phyloP scores from a whole-genome alignment of 768 basidiomycete species.

The Kwoniella europaea region DNA sequence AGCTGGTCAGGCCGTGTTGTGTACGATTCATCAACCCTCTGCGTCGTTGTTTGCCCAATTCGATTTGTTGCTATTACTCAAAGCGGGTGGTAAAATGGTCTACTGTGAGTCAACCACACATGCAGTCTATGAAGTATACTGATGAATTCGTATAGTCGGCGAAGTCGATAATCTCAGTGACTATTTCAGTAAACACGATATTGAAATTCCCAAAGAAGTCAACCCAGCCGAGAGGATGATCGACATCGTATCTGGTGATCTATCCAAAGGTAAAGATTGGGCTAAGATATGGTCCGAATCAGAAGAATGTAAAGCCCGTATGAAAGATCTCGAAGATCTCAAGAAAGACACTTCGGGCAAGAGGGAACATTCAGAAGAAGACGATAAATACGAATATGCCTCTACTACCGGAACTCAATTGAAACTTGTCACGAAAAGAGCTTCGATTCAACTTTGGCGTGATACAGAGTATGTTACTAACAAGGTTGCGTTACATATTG shows the following conservation, averaged over 20 bases:
- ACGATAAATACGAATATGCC: constrained; percentile 57
- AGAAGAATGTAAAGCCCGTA: constrained; percentile 61
- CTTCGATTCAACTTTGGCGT: constrained; percentile 64
- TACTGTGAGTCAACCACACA: constrained; percentile 22
- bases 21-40: constrained; percentile 67
- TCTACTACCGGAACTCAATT: constrained; percentile 70
- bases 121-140: not conserved
- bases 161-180: constrained; percentile 45
- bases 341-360: constrained; percentile 61
- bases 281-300: constrained; percentile 78
- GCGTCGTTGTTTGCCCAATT: constrained; percentile 80
- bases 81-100: constrained; percentile 69
- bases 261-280: constrained; percentile 79
- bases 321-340: constrained; percentile 61
- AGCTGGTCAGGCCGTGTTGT: constrained; percentile 80
- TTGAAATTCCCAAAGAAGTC: constrained; percentile 65
- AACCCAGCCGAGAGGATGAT: constrained; percentile 73
- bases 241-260: constrained; percentile 66
- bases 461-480: constrained; percentile 58
- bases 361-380: constrained; percentile 50
- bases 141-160: constrained; percentile 23
- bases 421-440: constrained; percentile 47
- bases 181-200: constrained; percentile 75
- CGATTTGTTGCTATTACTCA: constrained; percentile 74
- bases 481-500: constrained; percentile 47